Evolutionary conservation across 495 filamentous ascomycete species (phyloP).

Genomic region (Penicillium herquei): DNA sequence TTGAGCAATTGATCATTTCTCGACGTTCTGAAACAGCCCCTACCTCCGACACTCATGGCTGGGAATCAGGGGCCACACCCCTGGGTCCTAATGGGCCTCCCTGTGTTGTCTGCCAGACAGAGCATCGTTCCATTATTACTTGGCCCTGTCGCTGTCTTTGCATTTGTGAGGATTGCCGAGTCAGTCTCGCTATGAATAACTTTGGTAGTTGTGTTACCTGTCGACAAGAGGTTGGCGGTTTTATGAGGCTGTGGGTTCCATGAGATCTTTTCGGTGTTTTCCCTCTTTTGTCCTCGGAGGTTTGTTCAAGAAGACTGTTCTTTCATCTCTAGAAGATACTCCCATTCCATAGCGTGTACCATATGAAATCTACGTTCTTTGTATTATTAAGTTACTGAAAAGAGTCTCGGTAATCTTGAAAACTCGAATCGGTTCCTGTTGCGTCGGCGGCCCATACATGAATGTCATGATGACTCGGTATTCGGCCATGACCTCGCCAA

Average conservation of each 20-base stretch:
- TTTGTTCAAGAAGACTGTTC: not conserved
- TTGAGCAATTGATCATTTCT: slow-evolving; percentile 79
- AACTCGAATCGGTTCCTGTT: too few relatives aligned
- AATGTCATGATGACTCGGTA: too few relatives aligned
- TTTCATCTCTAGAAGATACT: not conserved
- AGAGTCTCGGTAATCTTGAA: too few relatives aligned
- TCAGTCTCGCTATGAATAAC: slow-evolving; percentile 94
- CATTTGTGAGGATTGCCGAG: slow-evolving; percentile 90
- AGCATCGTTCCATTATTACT: slow-evolving; percentile 84
- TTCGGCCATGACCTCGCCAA: too few relatives aligned
- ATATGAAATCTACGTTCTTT: too few relatives aligned
- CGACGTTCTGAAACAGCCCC: slow-evolving; percentile 39
- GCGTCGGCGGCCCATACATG: too few relatives aligned
- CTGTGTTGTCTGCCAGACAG: slow-evolving; percentile 89
- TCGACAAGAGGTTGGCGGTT: slow-evolving; percentile 79
- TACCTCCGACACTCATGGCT: slow-evolving; percentile 38
- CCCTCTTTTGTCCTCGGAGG: not conserved
- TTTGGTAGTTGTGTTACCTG: slow-evolving; percentile 95
- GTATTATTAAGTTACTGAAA: too few relatives aligned
- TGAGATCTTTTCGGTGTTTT: slow-evolving; percentile 28
- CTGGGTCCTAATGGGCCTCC: slow-evolving; percentile 75
- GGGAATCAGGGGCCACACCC: slow-evolving; percentile 66
- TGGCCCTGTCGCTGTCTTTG: slow-evolving; percentile 97
- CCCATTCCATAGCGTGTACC: too few relatives aligned
- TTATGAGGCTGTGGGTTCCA: slow-evolving; percentile 87